Conservation (phyloP, 768 basidiomycete species). For the Guyanaporus albipodus region DNA sequence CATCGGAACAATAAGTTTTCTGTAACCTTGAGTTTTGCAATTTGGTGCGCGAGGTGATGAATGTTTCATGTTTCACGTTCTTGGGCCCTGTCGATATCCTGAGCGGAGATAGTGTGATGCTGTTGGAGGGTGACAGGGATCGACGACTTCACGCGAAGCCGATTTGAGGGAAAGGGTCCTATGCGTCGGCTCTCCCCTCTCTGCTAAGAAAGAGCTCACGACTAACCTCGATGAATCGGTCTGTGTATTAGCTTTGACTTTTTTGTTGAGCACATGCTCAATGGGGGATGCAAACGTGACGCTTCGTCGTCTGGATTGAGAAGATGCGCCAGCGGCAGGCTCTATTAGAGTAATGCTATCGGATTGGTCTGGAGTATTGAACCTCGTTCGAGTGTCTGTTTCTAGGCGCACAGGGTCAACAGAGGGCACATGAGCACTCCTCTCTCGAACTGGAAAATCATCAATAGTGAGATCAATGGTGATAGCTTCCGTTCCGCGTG, state of each 20-base stretch:
- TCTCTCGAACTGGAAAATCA: conserved; percentile 18
- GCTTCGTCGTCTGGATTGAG: conserved; percentile 15
- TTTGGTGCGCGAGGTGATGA: not conserved
- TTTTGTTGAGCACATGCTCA: conserved; percentile 10
- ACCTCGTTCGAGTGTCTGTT: not conserved
- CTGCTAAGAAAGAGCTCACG: not conserved
- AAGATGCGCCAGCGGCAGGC: not conserved
- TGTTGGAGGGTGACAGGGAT: conserved; percentile 2
- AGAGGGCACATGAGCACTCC: not conserved
- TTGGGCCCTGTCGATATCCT: conserved; percentile 1
- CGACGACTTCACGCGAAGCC: not conserved
- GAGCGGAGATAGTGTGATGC: conserved; percentile 17
- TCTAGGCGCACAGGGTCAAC: not conserved
- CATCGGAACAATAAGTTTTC: not conserved
- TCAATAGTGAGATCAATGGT: conserved; percentile 47
- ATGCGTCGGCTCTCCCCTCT: not conserved
- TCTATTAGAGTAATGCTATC: not conserved
- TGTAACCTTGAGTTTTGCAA: conserved; percentile 3
- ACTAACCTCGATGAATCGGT: conserved; percentile 9
- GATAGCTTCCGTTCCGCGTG: conserved; percentile 21
- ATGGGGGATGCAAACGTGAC: conserved; percentile 32
- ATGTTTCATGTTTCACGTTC: not conserved
- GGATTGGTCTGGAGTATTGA: not conserved
- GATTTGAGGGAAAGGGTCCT: not conserved
- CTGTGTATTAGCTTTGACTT: not conserved